phyloP scores from a whole-genome alignment of 1,284 basidiomycete species.

The Fomitopsis palustris region DNA sequence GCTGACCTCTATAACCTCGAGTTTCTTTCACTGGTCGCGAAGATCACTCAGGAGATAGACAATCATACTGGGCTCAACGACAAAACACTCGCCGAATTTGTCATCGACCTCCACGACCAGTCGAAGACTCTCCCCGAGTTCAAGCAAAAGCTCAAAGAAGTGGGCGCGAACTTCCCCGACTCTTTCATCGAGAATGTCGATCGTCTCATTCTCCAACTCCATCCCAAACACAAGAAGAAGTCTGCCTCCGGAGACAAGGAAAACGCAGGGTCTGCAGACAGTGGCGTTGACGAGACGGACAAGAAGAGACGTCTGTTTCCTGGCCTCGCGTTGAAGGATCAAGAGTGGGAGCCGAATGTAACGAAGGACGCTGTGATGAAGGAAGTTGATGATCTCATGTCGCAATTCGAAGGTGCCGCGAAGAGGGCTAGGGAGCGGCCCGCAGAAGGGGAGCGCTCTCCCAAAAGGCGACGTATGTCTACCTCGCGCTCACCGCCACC shows the following conservation, averaged over 20 bases:
- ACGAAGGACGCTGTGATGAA: slow-evolving; percentile 68
- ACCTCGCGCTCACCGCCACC: slow-evolving; percentile 54
- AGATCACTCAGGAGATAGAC: slow-evolving; percentile 87
- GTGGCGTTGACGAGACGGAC: slow-evolving; percentile 57
- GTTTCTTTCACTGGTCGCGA: slow-evolving; percentile 83
- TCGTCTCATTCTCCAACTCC: slow-evolving; percentile 90
- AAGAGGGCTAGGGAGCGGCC: slow-evolving; percentile 51
- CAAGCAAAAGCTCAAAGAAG: slow-evolving; percentile 77
- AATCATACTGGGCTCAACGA: slow-evolving; percentile 56
- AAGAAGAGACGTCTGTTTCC: slow-evolving; percentile 87
- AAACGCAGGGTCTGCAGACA: slow-evolving; percentile 30
- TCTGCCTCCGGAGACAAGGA: slow-evolving; percentile 37
- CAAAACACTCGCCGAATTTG: slow-evolving; percentile 53
- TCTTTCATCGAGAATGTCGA: slow-evolving; percentile 92
- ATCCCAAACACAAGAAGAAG: slow-evolving; percentile 94
- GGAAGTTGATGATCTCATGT: slow-evolving; percentile 87
- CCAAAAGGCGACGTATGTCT: slow-evolving; percentile 49
- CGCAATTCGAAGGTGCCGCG: slow-evolving; percentile 66
- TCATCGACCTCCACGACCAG: slow-evolving; percentile 88
- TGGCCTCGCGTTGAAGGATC: slow-evolving; percentile 83
- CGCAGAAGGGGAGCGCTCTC: slow-evolving; percentile 41
- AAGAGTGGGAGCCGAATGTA: slow-evolving; percentile 52
- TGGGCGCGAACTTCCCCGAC: slow-evolving; percentile 68
- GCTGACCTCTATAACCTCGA: slow-evolving; percentile 87
- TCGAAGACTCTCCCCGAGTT: slow-evolving; percentile 78